A percentile compares a stretch with the other conserved stretches of the same genome.
phyloP scores from a whole-genome alignment of 768 basidiomycete species.

The Xerocomellus dryophilus region DNA sequence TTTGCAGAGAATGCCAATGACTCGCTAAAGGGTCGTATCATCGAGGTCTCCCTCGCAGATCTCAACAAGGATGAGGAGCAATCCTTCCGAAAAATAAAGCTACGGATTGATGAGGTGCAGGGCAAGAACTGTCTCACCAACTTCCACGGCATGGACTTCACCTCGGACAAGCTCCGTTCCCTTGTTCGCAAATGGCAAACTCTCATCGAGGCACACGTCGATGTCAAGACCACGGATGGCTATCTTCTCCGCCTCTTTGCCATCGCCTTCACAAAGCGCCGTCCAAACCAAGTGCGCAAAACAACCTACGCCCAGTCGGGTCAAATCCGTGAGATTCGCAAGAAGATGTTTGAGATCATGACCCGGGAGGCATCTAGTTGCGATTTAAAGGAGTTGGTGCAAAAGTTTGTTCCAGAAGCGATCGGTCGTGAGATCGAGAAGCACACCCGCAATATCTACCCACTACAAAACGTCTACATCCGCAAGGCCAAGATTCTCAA shows the following conservation, averaged over 20 bases:
- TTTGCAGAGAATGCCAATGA: conserved; percentile 93
- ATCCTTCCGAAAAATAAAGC: conserved; percentile 98
- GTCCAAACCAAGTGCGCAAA: conserved; percentile 95
- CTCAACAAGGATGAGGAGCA: conserved; percentile 99
- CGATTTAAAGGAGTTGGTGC: conserved; percentile 96
- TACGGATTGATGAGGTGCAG: conserved; percentile 93
- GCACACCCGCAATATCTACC: conserved; percentile 93
- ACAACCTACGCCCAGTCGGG: conserved; percentile 96
- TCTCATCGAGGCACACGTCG: conserved; percentile 97
- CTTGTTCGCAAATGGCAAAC: conserved; percentile 99
- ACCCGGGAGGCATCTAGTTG: conserved; percentile 91
- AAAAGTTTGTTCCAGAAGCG: conserved; percentile 98
- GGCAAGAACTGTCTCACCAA: conserved; percentile 99
- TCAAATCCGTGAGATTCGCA: conserved; percentile 96
- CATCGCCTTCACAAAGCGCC: conserved; percentile 98
- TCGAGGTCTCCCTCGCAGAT: conserved; percentile 95
- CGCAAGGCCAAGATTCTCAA: conserved; percentile 99
- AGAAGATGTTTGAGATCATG: conserved; percentile 99
- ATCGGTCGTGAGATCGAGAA: conserved; percentile 99
- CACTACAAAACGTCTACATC: conserved; percentile 97
- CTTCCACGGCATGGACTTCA: conserved; percentile 99
- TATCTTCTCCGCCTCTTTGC: conserved; percentile 99
- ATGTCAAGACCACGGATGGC: conserved; percentile 98
- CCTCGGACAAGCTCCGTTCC: conserved; percentile 98
- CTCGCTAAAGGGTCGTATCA: conserved; percentile 93